Evolutionary conservation across 129 eudicot species (phyloP), one percentile per base, ranked within the genome.

Genomic region (Flaveria ramosissima): DNA sequence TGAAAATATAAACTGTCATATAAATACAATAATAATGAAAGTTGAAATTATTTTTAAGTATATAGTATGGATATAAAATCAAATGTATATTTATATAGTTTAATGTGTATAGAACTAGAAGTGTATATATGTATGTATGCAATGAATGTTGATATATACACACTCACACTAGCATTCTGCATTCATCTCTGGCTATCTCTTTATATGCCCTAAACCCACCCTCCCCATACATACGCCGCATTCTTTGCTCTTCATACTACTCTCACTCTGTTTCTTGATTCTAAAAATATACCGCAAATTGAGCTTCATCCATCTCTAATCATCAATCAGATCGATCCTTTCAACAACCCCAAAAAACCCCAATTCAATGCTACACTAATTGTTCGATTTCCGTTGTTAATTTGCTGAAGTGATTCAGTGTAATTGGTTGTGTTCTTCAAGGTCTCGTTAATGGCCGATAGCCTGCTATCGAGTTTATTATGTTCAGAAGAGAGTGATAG

Each of bases 401-500:
- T 45, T 71, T 62, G 50, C 53, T 73, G 1, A 74, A 56, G 27
- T 50, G 9, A 68, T 41, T 60, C 32, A 6, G 20, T 70, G 47
- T 14, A 76, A 39, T 6, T 41, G 63, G 45, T 47, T 59, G 70
- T 59, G 51, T 45, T 15, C 17, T 26, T 24, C 43, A 74, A 61
- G 63, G 17, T 46, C 39, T 45, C 30, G 70, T 46, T 75, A 63
- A 75, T 75, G 72, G 72, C 72, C 53, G 96, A 90, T 82, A 85
- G 77, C 78, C 79, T 72, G 73, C 74, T 42, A 6, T 86, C 88
- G 20, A 89, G 86, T 62, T 77, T 89, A 21, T 74, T 89, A 26
- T 89, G 96, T 73, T 84, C 88, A 24, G 96, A 89, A 68, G 92
- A 85, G 21, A 73, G 84, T 70, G 78, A 72, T 13, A 70, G 86